Base-by-base conservation (phyloP, 2,329 filamentous ascomycete species). In the Hypoxylon sp. region DNA sequence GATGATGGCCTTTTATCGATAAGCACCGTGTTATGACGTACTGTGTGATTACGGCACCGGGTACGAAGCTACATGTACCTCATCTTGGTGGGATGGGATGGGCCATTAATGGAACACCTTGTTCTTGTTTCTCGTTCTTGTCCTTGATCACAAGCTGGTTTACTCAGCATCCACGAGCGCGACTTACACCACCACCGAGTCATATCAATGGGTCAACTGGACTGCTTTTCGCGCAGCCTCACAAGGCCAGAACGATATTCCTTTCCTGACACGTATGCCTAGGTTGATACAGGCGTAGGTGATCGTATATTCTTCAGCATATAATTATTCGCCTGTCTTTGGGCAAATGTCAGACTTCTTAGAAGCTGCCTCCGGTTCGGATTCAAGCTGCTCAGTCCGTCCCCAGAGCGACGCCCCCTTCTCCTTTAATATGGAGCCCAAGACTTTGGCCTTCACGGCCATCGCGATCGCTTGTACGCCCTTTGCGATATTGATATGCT, bases 381-480 rank as follows among this genome's bases (percentile, higher is more conserved):
- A 34, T 12, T 65, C 50, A 16, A 56, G 45, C 53, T 61, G 63
- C 12, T 61, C 56, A 19, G 45, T 51, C 14, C 23, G 56, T 21
- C 53, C 43, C 5, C 29, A 54, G 37, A 53, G 59, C 37, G 60
- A 59, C 37, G 16, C 57, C 29, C 62, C 62, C 7, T 70, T 51
- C 46, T 71, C 29, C 47, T 65, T 68, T 65, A 51, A 47, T 47
- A 77, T 76, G 74, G 72, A 70, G 71, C 47, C 69, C 70, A 39
- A 62, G 12, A 68, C 69, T 25, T 43, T 74, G 23, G 57, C 68
- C 47, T 67, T 72, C 57, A 75, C 76, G 37, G 70, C 69, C 41
- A 50, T 73, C 34, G 75, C 67, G 34, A 53, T 77, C 59, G 70
- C 66, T n/a, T 71, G 63, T 57, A 74, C 70, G n/a, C 75, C 75